Evolutionary conservation across 1,284 basidiomycete species (phyloP).

Genomic region (Ceratobasidium theobromae): DNA sequence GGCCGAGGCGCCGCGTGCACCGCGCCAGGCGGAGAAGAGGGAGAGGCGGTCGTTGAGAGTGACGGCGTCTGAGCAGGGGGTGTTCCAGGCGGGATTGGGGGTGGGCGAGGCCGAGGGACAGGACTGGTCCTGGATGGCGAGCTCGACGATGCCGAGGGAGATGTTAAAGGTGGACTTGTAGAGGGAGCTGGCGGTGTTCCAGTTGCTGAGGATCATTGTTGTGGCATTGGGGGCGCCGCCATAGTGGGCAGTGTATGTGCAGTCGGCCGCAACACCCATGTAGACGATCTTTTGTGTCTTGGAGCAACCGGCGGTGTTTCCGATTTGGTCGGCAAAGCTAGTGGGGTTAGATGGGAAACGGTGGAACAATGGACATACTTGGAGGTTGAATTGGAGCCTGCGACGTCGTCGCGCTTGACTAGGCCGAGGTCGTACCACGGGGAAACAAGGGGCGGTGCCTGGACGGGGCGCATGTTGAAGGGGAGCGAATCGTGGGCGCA

Average conservation of each 20-base stretch:
- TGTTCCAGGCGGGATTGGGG: constrained; percentile 50
- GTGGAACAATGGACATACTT: constrained; percentile 52
- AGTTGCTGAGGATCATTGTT: constrained; percentile 72
- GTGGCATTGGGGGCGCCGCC: constrained; percentile 66
- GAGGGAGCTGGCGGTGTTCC: constrained; percentile 74
- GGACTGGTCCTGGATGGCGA: constrained; percentile 60
- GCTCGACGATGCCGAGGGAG: constrained; percentile 79
- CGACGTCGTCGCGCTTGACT: constrained; percentile 58
- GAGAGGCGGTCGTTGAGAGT: constrained; percentile 72
- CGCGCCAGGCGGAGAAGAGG: constrained; percentile 82
- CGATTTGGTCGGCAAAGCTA: constrained; percentile 54
- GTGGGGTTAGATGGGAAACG: constrained; percentile 34
- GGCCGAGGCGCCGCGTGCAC: constrained; percentile 54
- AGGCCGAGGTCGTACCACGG: constrained; percentile 49
- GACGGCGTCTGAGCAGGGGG: constrained; percentile 47
- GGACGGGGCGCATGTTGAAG: constrained; percentile 60
- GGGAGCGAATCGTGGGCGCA: constrained; percentile 48
- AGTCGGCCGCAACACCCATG: constrained; percentile 88
- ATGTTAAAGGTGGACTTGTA: constrained; percentile 84
- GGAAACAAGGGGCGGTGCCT: constrained; percentile 37
- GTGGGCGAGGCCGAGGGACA: constrained; percentile 40
- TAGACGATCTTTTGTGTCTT: constrained; percentile 72
- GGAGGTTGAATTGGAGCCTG: constrained; percentile 43
- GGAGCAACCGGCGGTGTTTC: constrained; percentile 71
- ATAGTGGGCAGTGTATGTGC: constrained; percentile 69